Evolutionary conservation across 306 rosid genomes (phyloP).

Genomic region (Trichosanthes truncata): DNA sequence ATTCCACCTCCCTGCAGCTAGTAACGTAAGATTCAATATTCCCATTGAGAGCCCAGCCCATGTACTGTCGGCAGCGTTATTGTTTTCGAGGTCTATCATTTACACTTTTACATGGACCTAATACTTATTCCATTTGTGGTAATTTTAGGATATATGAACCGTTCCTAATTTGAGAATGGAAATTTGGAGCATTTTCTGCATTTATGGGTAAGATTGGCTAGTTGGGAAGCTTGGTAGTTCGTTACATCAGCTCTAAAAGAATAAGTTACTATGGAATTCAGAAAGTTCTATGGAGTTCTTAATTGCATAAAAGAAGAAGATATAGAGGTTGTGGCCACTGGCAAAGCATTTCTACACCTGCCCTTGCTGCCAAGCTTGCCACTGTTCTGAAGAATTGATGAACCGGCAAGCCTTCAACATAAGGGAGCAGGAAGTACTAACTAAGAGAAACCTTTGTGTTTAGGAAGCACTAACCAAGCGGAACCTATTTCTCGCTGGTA

Average conservation of each 20-base stretch:
- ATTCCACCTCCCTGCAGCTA: neutral
- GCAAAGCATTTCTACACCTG: neutral
- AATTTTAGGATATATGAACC: neutral
- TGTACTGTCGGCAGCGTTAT: neutral
- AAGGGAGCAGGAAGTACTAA: neutral
- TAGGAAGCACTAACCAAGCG: neutral
- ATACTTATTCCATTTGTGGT: neutral
- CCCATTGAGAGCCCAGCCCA: neutral
- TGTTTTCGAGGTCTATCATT: neutral
- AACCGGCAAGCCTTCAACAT: neutral
- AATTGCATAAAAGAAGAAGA: neutral
- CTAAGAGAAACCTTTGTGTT: neutral
- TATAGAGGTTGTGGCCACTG: neutral
- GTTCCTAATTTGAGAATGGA: neutral
- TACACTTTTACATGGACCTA: neutral
- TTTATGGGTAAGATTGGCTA: neutral
- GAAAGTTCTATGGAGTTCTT: neutral
- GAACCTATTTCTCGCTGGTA: neutral
- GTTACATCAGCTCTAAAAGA: neutral
- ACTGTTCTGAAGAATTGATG: neutral
- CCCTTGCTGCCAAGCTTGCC: neutral
- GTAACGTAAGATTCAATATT: neutral
- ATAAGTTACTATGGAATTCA: neutral
- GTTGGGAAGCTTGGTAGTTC: neutral
- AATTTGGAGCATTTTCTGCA: neutral